Base-by-base conservation (phyloP, 164 flowering plant species). In the Buxus sempervirens region DNA sequence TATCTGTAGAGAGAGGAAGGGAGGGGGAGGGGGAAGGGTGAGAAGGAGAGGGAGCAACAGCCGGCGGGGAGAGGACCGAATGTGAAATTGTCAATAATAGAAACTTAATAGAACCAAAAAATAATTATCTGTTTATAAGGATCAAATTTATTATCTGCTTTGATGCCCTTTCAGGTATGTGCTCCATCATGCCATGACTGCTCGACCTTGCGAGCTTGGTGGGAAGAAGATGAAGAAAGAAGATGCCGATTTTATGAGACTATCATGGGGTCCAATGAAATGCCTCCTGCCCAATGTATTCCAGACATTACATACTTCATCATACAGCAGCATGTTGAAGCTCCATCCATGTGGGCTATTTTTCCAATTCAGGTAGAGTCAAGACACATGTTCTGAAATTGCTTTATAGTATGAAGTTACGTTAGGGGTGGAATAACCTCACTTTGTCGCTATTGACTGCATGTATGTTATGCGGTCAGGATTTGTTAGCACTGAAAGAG, bases 261-360 rank as follows among this genome's bases (percentile, higher is more conserved):
- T 14, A 81, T 95, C 59, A 76, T 91, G 57, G 96, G 91, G 7
- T 82, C 89, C 54, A 83, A 85, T 63, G 82, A 70, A 27, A 55
- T 75, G 66, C 99, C 97, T 26, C 99, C 97, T 48, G 71, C 78
- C 71, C 72, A 61, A 61, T 95, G 99, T 73, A 70, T 77, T 75
- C 99, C 99, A n/a, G 95, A 87, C 18, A 72, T 95, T 68, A 89
- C 84, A 8, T 38, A 84, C 59, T 89, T 83, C 72, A 63, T 90
- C 65, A 62, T 95, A 62, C 80, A 84, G 41, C 90, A 89, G 75
- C 99, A 95, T 77, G 81, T 89, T 49, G 97, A 95, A 79, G 73
- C 97, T 69, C 99, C 99, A 56, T 95, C 99, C 41, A 95, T 95
- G 99, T 95, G 99, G 99, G 92, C 99, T 53, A 92, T 95, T 62